Conservation (phyloP, 768 basidiomycete genomes). For the Auricularia auricula-judae region DNA sequence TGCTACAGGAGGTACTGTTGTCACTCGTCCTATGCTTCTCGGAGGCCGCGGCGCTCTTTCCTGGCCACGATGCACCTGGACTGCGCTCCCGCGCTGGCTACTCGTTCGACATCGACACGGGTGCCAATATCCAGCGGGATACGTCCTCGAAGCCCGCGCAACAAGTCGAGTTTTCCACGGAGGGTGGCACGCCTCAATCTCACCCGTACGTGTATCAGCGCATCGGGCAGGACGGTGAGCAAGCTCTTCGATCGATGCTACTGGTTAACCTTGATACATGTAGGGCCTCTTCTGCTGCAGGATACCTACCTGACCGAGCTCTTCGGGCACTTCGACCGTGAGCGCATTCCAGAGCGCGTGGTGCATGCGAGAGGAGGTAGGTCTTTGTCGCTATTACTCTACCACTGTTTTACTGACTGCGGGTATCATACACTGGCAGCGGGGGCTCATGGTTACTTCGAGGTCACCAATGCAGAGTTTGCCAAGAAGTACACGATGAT, state of each 20-base stretch:
- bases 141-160: background rate
- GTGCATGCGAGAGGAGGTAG: conserved; percentile 9
- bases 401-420: background rate
- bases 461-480: conserved; percentile 46
- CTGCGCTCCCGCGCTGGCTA: background rate
- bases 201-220: background rate
- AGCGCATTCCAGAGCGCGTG: conserved; percentile 55
- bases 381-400: background rate
- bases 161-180: background rate
- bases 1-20: background rate
- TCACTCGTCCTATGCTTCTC: background rate
- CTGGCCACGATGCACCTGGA: background rate
- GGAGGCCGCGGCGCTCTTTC: background rate
- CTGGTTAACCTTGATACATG: background rate
- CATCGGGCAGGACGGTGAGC: background rate
- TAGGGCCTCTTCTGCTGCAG: background rate
- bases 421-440: background rate
- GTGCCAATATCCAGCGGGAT: background rate
- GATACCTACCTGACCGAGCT: conserved; percentile 14
- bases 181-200: background rate
- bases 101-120: background rate
- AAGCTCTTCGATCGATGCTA: background rate
- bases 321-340: conserved; percentile 86
- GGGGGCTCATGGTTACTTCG: conserved; percentile 88
- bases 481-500: conserved; percentile 24